Percentiles rank a stretch among this genome's conserved stretches.
Conservation (phyloP, 176 grass and related monocot species). For the Raddia distichophylla region DNA sequence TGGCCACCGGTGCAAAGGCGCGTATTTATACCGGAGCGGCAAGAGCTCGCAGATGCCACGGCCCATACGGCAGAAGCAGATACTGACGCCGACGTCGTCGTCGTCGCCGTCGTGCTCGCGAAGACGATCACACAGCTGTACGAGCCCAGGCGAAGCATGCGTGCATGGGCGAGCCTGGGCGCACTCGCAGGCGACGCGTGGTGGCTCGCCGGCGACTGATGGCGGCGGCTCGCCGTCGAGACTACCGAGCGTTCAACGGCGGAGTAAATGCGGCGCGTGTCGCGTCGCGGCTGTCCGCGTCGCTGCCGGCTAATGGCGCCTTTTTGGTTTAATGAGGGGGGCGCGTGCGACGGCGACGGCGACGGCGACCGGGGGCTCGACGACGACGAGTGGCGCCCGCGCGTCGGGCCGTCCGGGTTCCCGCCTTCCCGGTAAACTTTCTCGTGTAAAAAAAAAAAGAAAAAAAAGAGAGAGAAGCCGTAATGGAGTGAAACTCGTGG, state of each 20-base stretch:
- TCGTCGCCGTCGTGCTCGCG: neutral
- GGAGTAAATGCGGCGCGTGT: neutral
- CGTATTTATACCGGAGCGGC: constrained; percentile 5
- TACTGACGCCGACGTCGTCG: constrained; percentile 20
- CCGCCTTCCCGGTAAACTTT: no score
- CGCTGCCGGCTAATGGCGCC: neutral
- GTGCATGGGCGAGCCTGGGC: neutral
- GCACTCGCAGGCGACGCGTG: neutral
- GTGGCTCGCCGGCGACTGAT: neutral
- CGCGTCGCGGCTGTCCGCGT: constrained; percentile 2
- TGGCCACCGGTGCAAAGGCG: neutral
- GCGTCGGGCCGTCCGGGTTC: no score
- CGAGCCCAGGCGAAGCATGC: neutral
- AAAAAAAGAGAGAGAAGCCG: no score
- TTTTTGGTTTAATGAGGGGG: constrained; percentile 20
- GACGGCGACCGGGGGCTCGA: neutral
- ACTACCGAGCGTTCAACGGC: constrained; percentile 16
- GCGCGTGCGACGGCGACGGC: neutral
- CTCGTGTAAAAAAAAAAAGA: no score
- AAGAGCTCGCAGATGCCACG: neutral
- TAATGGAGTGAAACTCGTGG: no score
- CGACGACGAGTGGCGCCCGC: no score
- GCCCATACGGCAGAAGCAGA: neutral
- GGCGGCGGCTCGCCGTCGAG: neutral
- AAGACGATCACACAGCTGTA: constrained; percentile 34